Conservation (phyloP, 2,329 filamentous ascomycete species). For the Fusarium sacchari region DNA sequence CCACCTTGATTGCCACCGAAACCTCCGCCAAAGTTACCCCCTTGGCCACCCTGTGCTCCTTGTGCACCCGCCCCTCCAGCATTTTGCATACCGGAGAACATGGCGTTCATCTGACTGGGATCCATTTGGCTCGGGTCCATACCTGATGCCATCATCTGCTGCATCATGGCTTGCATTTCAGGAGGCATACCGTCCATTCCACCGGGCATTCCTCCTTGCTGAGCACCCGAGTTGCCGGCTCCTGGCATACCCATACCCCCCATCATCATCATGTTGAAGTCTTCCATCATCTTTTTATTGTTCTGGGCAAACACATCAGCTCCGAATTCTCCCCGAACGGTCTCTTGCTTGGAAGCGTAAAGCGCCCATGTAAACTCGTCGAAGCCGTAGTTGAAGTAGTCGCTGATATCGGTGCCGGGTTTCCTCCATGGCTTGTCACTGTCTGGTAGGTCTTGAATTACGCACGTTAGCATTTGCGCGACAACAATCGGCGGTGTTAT, state of each 20-base stretch:
- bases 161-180: slow-evolving; percentile 76
- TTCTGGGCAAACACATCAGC: slow-evolving; percentile 70
- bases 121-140: slow-evolving; percentile 76
- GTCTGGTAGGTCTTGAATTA: slow-evolving; percentile 68
- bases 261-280: slow-evolving; percentile 76
- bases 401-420: slow-evolving; percentile 91
- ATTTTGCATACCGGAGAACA: slow-evolving; percentile 69
- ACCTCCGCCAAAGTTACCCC: slow-evolving; percentile 63
- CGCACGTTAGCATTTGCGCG: slow-evolving; percentile 5
- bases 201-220: slow-evolving; percentile 56
- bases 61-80: slow-evolving; percentile 52
- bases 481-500: not conserved
- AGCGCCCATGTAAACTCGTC: slow-evolving; percentile 98
- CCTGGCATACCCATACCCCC: slow-evolving; percentile 58
- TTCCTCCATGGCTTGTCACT: slow-evolving; percentile 96
- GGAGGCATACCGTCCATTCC: slow-evolving; percentile 71
- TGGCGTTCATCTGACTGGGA: slow-evolving; percentile 64
- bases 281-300: slow-evolving; percentile 83
- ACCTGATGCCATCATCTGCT: slow-evolving; percentile 73
- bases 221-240: slow-evolving; percentile 47
- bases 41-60: slow-evolving; percentile 60
- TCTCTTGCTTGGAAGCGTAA: slow-evolving; percentile 90
- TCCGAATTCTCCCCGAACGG: slow-evolving; percentile 78
- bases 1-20: slow-evolving; percentile 63
- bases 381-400: slow-evolving; percentile 99